Base-by-base conservation (phyloP, 352 stramenopile species). In the Phytophthora hybrid region DNA sequence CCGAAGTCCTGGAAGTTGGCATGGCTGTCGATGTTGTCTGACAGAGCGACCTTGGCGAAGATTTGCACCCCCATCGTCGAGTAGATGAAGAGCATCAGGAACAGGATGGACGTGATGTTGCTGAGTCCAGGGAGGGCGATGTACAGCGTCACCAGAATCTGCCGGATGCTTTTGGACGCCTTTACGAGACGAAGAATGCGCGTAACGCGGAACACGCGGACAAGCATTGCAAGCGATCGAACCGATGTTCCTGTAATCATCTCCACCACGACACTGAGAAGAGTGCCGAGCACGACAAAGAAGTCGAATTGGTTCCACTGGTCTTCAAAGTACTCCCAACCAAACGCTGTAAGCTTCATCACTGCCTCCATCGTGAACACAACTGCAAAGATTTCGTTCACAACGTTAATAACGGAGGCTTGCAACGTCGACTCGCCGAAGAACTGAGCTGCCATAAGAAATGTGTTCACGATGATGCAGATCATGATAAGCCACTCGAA, bases 31-130 rank as follows among this genome's bases (percentile, higher is more conserved):
- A 98, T 84, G 53, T 92, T 92, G 31, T 83, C 73, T 0, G 52
- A 70, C 49, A 96, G 70, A 4, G 82, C 82, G 3, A 98, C 83
- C 29, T 93, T 97, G 19, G 91, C 92, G 71, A 98, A 99, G 31
- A 98, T 82, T 78, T 99, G 91, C 14, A 98, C 89, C 1, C 93
- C 93, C 84, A 97, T 92, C 0, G 96, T 94, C 49, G 95, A 82
- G 71, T 97, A 98, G 63, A 98, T 98, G 79, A 98, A 98, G n/a
- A 98, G 78, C 76, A 99, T 90, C 7, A 99, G 75, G 26, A 98
- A 91, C 26, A 98, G 61, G 39, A 99, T 92, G 6, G 83, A 93
- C 34, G 86, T 93, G 63, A 99, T 95, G 74, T 98, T 98, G 59
- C 83, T 92, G 16, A 98, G 86, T 1, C 86, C 89, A 31, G 94